Conservation (phyloP, 805 yeast species). For the Wickerhamomyces strasburgensis region DNA sequence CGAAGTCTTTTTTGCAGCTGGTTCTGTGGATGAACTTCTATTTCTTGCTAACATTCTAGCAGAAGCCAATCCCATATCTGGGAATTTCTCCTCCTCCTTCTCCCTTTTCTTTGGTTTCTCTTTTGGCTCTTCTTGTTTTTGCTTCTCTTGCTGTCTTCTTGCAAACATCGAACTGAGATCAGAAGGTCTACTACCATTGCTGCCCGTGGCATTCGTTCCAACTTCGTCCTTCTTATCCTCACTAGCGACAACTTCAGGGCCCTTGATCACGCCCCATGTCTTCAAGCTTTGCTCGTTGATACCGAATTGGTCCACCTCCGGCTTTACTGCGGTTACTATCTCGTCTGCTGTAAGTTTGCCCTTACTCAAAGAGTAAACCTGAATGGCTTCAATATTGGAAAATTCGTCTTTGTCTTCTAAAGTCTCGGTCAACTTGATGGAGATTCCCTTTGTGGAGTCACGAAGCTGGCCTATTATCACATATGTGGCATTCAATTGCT, state of each 20-base stretch:
- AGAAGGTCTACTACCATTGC: neutral
- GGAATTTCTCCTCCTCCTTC: conserved; percentile 7
- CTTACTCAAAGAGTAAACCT: conserved; percentile 34
- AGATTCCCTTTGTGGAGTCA: conserved; percentile 10
- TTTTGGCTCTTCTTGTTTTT: conserved; percentile 1
- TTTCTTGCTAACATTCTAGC: conserved; percentile 12
- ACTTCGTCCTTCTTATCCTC: neutral
- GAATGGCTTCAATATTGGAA: conserved; percentile 30
- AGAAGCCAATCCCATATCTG: conserved; percentile 17
- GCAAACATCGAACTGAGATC: neutral
- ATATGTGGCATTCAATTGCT: conserved; percentile 36
- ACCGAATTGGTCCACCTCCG: conserved; percentile 8
- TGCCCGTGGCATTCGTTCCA: neutral
- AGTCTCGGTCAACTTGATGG: conserved; percentile 21
- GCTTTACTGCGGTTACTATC: conserved; percentile 9
- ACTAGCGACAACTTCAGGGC: conserved; percentile 16
- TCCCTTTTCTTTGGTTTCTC: conserved; percentile 3
- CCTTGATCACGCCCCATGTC: conserved; percentile 23
- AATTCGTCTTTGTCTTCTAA: conserved; percentile 27
- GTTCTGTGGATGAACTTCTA: neutral
- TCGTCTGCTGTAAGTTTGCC: conserved; percentile 18
- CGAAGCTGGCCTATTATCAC: conserved; percentile 33
- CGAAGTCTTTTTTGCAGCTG: neutral
- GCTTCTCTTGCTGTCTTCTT: neutral
- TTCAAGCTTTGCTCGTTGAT: conserved; percentile 12